A percentile compares a stretch with the other conserved stretches of the same genome.
Conservation (phyloP, 73 alveolate species). For the Paramecium pentaurelia region DNA sequence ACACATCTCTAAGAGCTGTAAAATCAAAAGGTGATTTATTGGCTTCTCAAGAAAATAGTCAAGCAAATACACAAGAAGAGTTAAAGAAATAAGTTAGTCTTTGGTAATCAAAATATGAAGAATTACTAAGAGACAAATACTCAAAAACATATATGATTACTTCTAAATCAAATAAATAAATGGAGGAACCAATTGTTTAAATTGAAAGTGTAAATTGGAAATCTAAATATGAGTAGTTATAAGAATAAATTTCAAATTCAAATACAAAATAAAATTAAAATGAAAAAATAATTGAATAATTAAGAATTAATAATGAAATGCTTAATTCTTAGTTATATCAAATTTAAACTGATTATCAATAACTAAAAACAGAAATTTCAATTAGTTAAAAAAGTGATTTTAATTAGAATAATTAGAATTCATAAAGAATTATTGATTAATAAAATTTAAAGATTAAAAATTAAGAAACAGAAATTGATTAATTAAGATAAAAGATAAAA, state of each 20-base stretch:
- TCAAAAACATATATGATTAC: background rate
- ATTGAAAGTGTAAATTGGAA: background rate
- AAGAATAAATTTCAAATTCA: background rate
- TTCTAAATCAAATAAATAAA: background rate
- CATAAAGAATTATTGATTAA: background rate
- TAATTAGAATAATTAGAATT: background rate
- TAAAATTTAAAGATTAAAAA: background rate
- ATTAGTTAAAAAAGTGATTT: background rate
- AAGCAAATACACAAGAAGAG: background rate
- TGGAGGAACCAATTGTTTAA: background rate
- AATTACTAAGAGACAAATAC: background rate
- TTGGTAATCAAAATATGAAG: constrained; percentile 26
- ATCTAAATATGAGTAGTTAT: background rate
- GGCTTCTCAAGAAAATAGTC: background rate
- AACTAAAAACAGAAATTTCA: background rate
- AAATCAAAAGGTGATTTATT: background rate
- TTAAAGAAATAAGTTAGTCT: background rate
- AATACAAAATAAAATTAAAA: background rate
- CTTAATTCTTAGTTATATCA: background rate
- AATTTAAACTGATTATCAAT: background rate
- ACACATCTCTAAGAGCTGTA: background rate
- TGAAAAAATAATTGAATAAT: background rate
- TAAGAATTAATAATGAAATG: background rate
- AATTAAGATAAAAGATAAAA: background rate
- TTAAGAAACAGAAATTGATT: background rate